A percentile compares a stretch with the other conserved stretches of the same genome.
Conservation (phyloP, 768 basidiomycete genomes). For the Boletus rubescentipes region DNA sequence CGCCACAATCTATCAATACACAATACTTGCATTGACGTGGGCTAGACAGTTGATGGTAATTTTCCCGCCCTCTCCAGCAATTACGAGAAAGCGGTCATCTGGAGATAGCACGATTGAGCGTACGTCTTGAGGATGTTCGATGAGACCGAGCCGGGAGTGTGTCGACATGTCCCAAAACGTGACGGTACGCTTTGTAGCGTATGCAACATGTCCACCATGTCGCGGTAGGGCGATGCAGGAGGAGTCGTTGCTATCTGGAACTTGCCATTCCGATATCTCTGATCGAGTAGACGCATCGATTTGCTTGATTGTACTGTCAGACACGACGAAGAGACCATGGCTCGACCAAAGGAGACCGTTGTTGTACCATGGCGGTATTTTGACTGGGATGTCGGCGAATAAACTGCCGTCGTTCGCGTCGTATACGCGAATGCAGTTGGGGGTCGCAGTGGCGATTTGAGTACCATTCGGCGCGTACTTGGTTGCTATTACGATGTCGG, state of each 20-base stretch:
- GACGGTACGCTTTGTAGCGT: background rate
- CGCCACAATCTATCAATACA: background rate
- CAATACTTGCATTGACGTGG: background rate
- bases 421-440: background rate
- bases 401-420: background rate
- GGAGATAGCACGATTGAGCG: background rate
- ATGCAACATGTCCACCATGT: slow-evolving; percentile 1
- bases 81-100: background rate
- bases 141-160: background rate
- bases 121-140: background rate
- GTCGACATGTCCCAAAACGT: slow-evolving; percentile 2
- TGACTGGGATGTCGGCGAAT: background rate
- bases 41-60: background rate
- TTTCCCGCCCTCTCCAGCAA: background rate
- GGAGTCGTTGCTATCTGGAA: background rate
- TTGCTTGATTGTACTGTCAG: background rate
- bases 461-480: slow-evolving; percentile 1
- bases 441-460: slow-evolving; percentile 4
- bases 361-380: background rate
- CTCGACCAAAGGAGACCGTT: slow-evolving; percentile 3
- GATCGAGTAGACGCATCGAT: slow-evolving; percentile 8
- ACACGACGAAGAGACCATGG: background rate
- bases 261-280: background rate
- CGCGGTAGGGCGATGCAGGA: slow-evolving; percentile 1
- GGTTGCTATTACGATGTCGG: background rate